Conservation (phyloP, 805 yeast species). For the Spathaspora arborariae region DNA sequence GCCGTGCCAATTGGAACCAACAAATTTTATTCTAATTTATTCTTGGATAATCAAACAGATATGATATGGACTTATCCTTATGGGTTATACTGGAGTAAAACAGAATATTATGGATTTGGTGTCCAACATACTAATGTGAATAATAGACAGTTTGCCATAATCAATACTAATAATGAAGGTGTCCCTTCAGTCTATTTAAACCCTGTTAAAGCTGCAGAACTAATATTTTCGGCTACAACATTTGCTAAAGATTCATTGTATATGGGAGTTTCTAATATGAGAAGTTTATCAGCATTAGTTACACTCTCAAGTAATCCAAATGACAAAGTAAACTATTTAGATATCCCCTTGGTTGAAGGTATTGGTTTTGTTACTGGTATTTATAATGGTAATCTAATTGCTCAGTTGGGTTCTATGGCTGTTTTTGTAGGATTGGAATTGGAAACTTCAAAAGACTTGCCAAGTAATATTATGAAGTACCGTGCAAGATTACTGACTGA, state of each 20-base stretch:
- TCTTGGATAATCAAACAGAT: constrained; percentile 50
- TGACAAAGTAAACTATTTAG: constrained; percentile 35
- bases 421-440: constrained; percentile 16
- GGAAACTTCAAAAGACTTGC: constrained; percentile 27
- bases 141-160: constrained; percentile 46
- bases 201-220: constrained; percentile 53
- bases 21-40: constrained; percentile 68
- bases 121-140: constrained; percentile 51
- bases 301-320: constrained; percentile 23
- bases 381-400: constrained; percentile 46
- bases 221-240: constrained; percentile 52
- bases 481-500: constrained; percentile 51
- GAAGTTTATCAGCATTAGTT: constrained; percentile 48
- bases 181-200: constrained; percentile 48
- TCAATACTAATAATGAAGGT: constrained; percentile 42
- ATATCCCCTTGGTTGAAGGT: constrained; percentile 72
- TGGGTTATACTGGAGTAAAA: constrained; percentile 49
- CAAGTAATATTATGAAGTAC: constrained; percentile 50
- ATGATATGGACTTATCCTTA: constrained; percentile 68
- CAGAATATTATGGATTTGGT: constrained; percentile 53
- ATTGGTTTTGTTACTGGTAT: constrained; percentile 76
- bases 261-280: constrained; percentile 45
- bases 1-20: constrained; percentile 59
- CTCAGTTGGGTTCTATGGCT: constrained; percentile 27
- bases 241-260: constrained; percentile 32